Evolutionary conservation across 2,329 filamentous ascomycete genomes (phyloP), one percentile per base, ranked within the genome.

Genomic region (Fusarium secorum): DNA sequence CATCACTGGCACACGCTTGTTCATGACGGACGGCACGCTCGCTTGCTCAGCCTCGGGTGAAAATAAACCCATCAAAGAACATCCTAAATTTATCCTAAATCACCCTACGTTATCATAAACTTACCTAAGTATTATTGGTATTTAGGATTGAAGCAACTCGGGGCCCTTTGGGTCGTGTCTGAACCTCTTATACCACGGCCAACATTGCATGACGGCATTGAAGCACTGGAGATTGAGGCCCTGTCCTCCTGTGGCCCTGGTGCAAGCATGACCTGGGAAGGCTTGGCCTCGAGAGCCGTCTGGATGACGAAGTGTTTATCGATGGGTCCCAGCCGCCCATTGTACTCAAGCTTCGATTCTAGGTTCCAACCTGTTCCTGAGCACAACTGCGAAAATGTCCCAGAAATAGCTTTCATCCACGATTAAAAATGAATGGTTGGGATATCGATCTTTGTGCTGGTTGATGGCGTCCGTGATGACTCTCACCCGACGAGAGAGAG

Each of bases 1-100:
- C 42, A 28, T 45, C 24, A n/a, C 42, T 15, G 5, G 28, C 5
- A n/a, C 26, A 15, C 18, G 13, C 18, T 11, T n/a, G 4, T 46
- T n/a, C 20, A 30, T n/a, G 10, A n/a, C 4, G 4, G 1, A 26
- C 4, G 1, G 17, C 22, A 8, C 11, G 17, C 11, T 26, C 11
- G 11, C 15, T 13, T 24, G 7, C 22, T 44, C 22, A 14, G 17
- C 22, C 11, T 8, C 4, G 11, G 22, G 11, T 26, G 11, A 14
- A 0, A 18, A 26, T 20, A 14, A 26, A 20, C 7, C 18, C 17
- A 44, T 44, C 22, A 44, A 44, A 44, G 0, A 20, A 4, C 2
- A 44, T 18, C 22, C 22, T 44, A 9, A 44, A 1, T 44, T 20
- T 3, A 18, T 44, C 39, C 10, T 42, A 24, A 24, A 0, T 42